Evolutionary conservation across 1,284 basidiomycete species (phyloP).

Genomic region (Amylostereum chailletii): DNA sequence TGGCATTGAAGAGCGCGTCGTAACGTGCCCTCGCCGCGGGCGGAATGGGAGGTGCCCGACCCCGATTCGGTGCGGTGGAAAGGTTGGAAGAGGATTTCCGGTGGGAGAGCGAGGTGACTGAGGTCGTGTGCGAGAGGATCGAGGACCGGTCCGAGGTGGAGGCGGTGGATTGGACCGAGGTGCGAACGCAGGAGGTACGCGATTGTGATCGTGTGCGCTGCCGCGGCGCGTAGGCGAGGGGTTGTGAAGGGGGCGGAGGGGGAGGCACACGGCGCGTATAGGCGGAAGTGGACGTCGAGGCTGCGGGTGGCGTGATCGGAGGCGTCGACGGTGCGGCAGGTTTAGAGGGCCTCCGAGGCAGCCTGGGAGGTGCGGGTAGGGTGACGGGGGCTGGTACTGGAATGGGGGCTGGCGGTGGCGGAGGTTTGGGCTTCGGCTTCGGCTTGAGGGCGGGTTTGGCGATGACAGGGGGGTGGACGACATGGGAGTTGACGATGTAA

Average conservation of each 20-base stretch:
- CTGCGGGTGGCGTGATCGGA: constrained; percentile 3
- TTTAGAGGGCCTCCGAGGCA: constrained; percentile 35
- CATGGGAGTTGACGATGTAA: constrained; percentile 2
- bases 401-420: constrained; percentile 14
- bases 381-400: constrained; percentile 16
- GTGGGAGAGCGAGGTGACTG: constrained; percentile 28
- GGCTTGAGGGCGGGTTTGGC: constrained; percentile 4
- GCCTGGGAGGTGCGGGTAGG: constrained; percentile 37
- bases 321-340: constrained; percentile 6
- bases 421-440: constrained; percentile 1
- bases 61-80: constrained; percentile 15
- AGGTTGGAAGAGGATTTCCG: constrained; percentile 16
- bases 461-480: constrained; percentile 4
- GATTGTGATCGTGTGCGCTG: neutral
- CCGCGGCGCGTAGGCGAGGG: neutral
- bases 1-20: constrained; percentile 54
- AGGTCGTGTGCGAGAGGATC: constrained; percentile 38
- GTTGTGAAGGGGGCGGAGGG: neutral
- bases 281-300: neutral
- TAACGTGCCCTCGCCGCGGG: constrained; percentile 54
- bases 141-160: constrained; percentile 56
- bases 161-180: constrained; percentile 19
- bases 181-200: constrained; percentile 19
- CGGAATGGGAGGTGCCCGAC: constrained; percentile 57
- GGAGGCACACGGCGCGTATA: neutral